A percentile compares a stretch with the other conserved stretches of the same genome.
These are phyloP conservation scores for Luvunga scandens DNA, from an alignment of 345 rosid species.

Conservation along the genomic window DNA sequence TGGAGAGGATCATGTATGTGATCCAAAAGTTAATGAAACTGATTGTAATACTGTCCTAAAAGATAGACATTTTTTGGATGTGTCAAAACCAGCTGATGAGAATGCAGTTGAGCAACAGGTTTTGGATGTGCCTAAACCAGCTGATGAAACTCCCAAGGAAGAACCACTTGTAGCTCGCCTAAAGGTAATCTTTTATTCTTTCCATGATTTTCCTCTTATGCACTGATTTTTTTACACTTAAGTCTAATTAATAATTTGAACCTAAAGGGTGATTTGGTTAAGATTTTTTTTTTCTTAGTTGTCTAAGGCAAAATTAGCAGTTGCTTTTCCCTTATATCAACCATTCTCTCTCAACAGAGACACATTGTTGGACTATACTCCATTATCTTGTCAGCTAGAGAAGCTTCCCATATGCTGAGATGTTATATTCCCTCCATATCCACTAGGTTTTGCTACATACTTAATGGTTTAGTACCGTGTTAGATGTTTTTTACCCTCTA, in stretches of 20 bases:
- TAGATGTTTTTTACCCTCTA: not conserved
- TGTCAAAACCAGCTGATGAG: constrained; percentile 53
- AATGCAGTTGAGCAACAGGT: constrained; percentile 49
- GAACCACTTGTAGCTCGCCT: constrained; percentile 89
- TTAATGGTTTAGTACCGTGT: not conserved
- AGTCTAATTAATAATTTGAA: not conserved
- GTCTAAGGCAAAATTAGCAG: too few species aligned
- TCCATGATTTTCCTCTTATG: not conserved
- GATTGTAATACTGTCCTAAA: constrained; percentile 37
- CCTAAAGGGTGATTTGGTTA: not conserved
- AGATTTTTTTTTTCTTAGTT: not conserved
- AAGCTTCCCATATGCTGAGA: not conserved
- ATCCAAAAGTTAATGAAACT: constrained; percentile 37
- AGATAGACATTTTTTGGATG: constrained; percentile 51
- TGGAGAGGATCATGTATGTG: constrained; percentile 30
- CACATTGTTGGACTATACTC: not conserved
- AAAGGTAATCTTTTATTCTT: constrained; percentile 49
- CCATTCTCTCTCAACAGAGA: too few species aligned
- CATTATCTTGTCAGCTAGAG: not conserved
- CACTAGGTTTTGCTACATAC: not conserved
- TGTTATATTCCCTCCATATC: not conserved
- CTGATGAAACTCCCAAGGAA: constrained; percentile 64
- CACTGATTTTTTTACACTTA: not conserved
- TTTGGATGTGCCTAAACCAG: constrained; percentile 28
- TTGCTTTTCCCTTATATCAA: too few species aligned